phyloP scores from a whole-genome alignment of 208 protist genomes.

The Crithidia acanthocephali region DNA sequence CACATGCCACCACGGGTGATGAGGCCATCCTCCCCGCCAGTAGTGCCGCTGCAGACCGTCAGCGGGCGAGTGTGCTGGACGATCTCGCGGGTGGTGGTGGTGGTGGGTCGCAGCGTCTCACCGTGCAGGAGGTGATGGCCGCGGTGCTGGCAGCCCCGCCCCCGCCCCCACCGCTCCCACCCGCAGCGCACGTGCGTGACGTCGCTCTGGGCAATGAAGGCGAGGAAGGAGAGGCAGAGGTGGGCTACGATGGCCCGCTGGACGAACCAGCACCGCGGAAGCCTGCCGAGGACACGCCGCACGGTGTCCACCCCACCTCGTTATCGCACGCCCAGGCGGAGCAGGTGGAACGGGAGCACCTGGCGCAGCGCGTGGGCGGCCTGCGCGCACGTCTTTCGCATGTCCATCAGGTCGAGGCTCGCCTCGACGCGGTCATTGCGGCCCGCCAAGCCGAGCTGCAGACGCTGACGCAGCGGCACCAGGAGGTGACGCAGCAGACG shows the following conservation, averaged over 20 bases:
- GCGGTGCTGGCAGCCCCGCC: conserved; percentile 11
- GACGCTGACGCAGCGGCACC: conserved; percentile 13
- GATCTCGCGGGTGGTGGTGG: background rate
- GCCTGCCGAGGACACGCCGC: background rate
- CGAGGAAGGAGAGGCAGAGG: background rate
- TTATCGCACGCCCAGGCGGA: background rate
- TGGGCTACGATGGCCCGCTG: background rate
- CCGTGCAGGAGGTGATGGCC: conserved; percentile 19
- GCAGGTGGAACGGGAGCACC: conserved; percentile 8
- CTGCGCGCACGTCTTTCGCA: conserved; percentile 15
- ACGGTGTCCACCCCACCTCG: background rate
- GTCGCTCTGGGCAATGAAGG: background rate
- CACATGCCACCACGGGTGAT: background rate
- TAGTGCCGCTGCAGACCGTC: background rate
- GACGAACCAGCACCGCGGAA: conserved; percentile 27
- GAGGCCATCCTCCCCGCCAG: background rate
- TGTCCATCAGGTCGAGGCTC: conserved; percentile 17
- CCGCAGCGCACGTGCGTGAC: background rate
- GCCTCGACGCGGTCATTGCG: conserved; percentile 25
- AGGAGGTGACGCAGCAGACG: conserved; percentile 26
- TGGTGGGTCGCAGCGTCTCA: background rate
- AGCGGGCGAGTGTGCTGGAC: background rate
- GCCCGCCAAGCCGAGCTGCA: conserved; percentile 26
- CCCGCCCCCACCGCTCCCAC: background rate
- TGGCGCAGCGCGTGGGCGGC: conserved; percentile 7